These are phyloP conservation scores for Abelmoschus esculentus DNA, from an alignment of 345 rosid genomes.

Conservation along the genomic window DNA sequence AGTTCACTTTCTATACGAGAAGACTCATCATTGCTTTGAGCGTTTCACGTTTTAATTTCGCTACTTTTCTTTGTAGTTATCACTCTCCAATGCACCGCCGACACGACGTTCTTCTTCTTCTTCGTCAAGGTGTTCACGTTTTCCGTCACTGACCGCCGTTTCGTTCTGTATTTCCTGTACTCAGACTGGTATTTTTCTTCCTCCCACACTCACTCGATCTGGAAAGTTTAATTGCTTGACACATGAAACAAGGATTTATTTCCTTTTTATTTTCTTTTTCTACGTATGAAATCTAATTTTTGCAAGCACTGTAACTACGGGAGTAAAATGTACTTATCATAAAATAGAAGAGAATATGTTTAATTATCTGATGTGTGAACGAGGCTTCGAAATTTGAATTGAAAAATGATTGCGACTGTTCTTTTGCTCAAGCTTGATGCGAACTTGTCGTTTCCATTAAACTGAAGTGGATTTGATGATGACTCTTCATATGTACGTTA, in stretches of 20 bases:
- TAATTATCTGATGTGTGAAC: background rate
- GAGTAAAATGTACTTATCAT: background rate
- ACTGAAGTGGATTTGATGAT: conserved; percentile 7
- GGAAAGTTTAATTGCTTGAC: background rate
- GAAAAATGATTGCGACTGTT: background rate
- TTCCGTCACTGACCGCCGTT: conserved; percentile 11
- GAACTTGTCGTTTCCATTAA: conserved; percentile 15
- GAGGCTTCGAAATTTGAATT: conserved; percentile 13
- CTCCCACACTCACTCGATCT: background rate
- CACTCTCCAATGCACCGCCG: conserved; percentile 19
- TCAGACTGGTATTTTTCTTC: conserved; percentile 15
- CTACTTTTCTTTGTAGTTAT: background rate
- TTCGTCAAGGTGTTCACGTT: background rate
- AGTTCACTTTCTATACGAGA: too few relatives aligned
- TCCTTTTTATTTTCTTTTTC: background rate
- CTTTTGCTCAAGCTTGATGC: conserved; percentile 9
- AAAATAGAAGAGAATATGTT: background rate
- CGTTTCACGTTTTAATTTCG: background rate
- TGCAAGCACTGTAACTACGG: too few relatives aligned
- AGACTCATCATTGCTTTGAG: background rate
- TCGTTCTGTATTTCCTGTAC: conserved; percentile 17
- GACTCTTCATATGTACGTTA: conserved; percentile 15
- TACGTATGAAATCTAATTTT: background rate
- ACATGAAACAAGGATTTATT: background rate
- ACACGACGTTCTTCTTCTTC: conserved; percentile 14